Base-by-base conservation (phyloP, 352 stramenopile species). In the Thraustochytrium striatum region DNA sequence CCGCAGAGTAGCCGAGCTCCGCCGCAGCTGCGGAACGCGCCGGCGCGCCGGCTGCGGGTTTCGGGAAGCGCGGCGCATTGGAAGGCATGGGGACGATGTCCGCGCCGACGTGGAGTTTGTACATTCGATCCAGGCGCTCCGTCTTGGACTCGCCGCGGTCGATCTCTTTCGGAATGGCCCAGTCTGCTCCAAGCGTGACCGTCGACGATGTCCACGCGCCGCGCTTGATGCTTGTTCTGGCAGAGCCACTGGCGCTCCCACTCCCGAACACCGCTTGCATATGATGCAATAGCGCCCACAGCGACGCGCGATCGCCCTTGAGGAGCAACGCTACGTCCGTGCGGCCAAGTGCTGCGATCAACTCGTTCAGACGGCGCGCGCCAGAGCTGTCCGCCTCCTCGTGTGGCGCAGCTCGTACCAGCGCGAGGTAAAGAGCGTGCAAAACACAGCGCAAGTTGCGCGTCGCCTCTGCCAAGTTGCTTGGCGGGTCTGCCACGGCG, bases 111-210 rank as follows among this genome's bases (percentile, higher is more conserved):
- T 19, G 25, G 9, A 38, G 44, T 16, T 25, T 9, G 50, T 75
- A 75, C 11, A 32, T 75, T 3, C 52, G 21, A 19, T 75, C 65
- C 11, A 75, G 65, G 5, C 65, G 39, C 35, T 75, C 44, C 3
- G 65, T 43, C 3, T n/a, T 7, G 19, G 65, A 32, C 25, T 62
- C 44, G 3, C 25, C 0, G n/a, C 33, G 43, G 5, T 21, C 16
- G 21, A 21, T 30, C 19, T 62, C 52, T 55, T 25, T 16, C 47
- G 25, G 47, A 55, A 16, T 25, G 25, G 25, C 47, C 25, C 25
- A 21, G 47, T 55, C n/a, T 55, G 47, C 25, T 55, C 25, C 25
- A 16, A 55, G 16, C 47, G 16, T 55, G 47, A 25, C 25, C 16
- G 16, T 16, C 47, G 16, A 16, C 47, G 47, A n/a, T 61, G 41